Evolutionary conservation across 306 rosid genomes (phyloP).

Genomic region (Prinsepia uniflora): DNA sequence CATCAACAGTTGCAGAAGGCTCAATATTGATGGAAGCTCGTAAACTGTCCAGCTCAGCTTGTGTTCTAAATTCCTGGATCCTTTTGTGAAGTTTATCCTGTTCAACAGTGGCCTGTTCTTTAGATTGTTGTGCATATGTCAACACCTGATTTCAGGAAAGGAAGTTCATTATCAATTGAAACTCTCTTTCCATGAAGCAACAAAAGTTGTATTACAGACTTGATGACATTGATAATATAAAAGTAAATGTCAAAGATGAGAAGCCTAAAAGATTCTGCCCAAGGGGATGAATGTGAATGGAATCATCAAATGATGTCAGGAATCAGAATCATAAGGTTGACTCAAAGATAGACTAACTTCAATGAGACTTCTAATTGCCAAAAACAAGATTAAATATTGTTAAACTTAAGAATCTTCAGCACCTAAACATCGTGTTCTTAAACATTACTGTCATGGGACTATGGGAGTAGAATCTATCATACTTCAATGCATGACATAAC

Average conservation of each 20-base stretch:
- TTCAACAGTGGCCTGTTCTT: conserved; percentile 84
- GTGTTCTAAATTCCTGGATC: conserved; percentile 93
- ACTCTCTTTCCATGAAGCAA: not conserved
- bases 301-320: not conserved
- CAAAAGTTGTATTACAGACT: not conserved
- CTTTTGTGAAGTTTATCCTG: conserved; percentile 97
- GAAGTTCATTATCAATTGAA: conserved; percentile 18
- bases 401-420: not conserved
- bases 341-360: conserved; percentile 4
- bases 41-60: conserved; percentile 65
- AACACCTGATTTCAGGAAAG: conserved; percentile 56
- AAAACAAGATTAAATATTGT: not conserved
- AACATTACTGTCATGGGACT: no score
- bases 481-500: not conserved
- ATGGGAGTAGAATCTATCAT: no score
- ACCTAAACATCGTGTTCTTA: not conserved
- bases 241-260: not conserved
- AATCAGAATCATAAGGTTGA: not conserved
- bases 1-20: conserved; percentile 44
- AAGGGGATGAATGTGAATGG: not conserved
- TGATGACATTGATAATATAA: not conserved
- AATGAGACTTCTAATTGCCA: not conserved
- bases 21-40: conserved; percentile 57
- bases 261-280: not conserved
- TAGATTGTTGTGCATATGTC: conserved; percentile 91